Evolutionary conservation across 164 flowering plant species (phyloP), one percentile per base, ranked within the genome.

Genomic region (Hamamelis virginiana): DNA sequence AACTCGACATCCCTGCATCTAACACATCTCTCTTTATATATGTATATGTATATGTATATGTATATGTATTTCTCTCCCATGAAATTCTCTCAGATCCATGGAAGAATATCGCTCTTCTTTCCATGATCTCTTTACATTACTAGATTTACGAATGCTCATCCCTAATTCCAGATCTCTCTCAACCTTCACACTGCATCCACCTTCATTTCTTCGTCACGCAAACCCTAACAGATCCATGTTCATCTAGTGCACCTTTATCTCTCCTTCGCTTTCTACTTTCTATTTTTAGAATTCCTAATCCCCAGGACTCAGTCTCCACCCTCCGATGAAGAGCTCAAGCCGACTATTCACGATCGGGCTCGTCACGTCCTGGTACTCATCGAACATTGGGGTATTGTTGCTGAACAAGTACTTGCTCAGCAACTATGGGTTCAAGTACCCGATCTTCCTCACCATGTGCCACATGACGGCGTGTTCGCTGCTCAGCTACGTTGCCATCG

Each of bases 391-490:
- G 41, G 88, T 87, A 12, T 62, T 87, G 50, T 66, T 87, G 71
- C 82, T 87, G 56, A 87, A 87, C 84, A 87, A 87, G 83, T 87
- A 87, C 68, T 61, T 87, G 70, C 74, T 87, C n/a, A 78, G 84
- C 87, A 87, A 87, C 65, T 87, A 87, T 57, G 91, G 89, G 4
- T 87, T 87, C 84, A 86, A 83, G 80, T 86, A 87, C 78, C 91
- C 91, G 72, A 87, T 87, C 72, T 87, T 87, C 76, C 77, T 87
- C 64, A 87, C 91, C 70, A 85, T 86, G 89, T 87, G 91, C 55
- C 91, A 87, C 80, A 87, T 87, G 91, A 84, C 87, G 11, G 91
- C 91, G 1, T 87, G 91, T 53, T 82, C 89, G 8, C 59, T 85
- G 75, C 70, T 87, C 45, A 83, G 87, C 78, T 87, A 87, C 78